Evolutionary conservation across 2,329 filamentous ascomycete species (phyloP).

Genomic region (Fusarium continuum): DNA sequence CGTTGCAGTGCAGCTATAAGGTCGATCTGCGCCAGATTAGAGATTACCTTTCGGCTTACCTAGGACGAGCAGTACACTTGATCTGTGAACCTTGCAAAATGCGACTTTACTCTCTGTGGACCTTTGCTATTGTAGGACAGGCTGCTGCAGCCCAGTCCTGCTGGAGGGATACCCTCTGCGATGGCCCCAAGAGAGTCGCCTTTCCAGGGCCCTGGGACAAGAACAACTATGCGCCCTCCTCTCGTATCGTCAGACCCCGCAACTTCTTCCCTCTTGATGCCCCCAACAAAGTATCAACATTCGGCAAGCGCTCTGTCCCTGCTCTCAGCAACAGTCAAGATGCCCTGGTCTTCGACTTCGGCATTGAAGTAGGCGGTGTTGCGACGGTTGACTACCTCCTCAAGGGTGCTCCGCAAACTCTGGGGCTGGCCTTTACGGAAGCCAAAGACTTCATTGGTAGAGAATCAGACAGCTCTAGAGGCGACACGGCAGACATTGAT

Average conservation of each 20-base stretch:
- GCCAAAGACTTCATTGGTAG: not conserved
- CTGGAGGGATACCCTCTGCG: not conserved
- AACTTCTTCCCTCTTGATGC: too few relatives aligned
- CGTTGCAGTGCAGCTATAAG: too few relatives aligned
- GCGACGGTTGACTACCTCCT: not conserved
- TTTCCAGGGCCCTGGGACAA: not conserved
- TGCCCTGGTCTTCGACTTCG: not conserved
- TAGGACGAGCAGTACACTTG: too few relatives aligned
- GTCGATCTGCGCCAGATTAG: too few relatives aligned
- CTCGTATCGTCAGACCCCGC: too few relatives aligned
- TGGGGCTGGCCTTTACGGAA: not conserved
- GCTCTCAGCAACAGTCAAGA: not conserved
- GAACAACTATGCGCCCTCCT: not conserved
- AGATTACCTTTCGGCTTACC: too few relatives aligned
- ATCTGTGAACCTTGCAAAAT: not conserved
- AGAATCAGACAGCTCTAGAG: not conserved
- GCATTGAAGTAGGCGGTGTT: not conserved
- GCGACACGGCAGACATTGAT: too few relatives aligned
- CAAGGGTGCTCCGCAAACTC: not conserved
- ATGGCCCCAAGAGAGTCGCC: not conserved
- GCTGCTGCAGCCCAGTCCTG: not conserved
- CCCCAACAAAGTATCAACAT: not conserved
- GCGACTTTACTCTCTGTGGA: too few relatives aligned
- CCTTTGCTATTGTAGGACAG: too few relatives aligned
- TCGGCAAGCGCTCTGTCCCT: too few relatives aligned